Conservation (phyloP, 306 rosid species). For the Vigna reflexopilosa region DNA sequence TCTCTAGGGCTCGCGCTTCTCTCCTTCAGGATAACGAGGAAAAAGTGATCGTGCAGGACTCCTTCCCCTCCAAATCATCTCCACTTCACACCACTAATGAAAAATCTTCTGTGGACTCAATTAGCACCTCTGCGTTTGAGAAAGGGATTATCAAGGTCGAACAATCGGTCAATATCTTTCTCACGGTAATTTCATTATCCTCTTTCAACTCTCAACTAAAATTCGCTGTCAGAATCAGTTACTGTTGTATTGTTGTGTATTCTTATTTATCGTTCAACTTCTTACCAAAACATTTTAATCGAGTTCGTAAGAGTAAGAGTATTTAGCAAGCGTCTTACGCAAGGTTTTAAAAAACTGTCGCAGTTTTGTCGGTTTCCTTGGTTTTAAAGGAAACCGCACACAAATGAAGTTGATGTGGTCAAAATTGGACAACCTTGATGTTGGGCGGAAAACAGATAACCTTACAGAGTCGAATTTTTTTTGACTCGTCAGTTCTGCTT, state of each 20-base stretch:
- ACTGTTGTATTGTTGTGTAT: background rate
- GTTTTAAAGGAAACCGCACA: background rate
- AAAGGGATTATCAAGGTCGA: slow-evolving; percentile 71
- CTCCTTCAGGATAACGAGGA: slow-evolving; percentile 72
- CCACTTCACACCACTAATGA: slow-evolving; percentile 42
- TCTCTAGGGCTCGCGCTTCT: slow-evolving; percentile 66
- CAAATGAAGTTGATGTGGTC: background rate
- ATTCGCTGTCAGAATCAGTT: background rate
- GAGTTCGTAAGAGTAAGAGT: background rate
- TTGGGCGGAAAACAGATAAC: background rate
- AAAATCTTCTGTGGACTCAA: slow-evolving; percentile 30
- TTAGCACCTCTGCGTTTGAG: slow-evolving; percentile 55
- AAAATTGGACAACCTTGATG: background rate
- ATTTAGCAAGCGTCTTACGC: background rate
- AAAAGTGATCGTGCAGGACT: slow-evolving; percentile 61
- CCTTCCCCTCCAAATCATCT: slow-evolving; percentile 61
- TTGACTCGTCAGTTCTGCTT: background rate
- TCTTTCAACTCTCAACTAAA: background rate
- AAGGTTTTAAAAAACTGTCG: background rate
- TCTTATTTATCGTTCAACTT: background rate
- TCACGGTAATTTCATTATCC: slow-evolving; percentile 63
- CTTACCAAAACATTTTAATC: background rate
- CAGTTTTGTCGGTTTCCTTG: background rate
- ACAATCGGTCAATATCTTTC: slow-evolving; percentile 79
- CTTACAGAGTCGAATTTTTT: background rate